Percentiles rank a stretch among this genome's conserved stretches.
Conservation (phyloP, 75 land plant genomes). For the Chamaecyparis obtusa region DNA sequence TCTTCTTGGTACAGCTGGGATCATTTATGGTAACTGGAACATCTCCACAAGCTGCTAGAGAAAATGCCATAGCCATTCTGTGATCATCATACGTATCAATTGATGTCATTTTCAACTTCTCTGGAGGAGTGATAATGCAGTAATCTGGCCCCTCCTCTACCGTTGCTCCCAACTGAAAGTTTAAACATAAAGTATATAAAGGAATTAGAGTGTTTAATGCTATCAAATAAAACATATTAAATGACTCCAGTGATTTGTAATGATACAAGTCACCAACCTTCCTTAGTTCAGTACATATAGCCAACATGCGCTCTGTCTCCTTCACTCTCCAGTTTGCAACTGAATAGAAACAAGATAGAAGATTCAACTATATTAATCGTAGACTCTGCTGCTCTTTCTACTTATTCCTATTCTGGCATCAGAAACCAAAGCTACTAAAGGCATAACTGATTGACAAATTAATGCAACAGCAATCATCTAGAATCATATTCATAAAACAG, state of each 20-base stretch:
- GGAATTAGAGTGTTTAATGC: not conserved
- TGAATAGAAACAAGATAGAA: constrained; percentile 25
- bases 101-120: constrained; percentile 60
- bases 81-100: constrained; percentile 99
- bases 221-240: not conserved
- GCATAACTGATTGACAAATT: not conserved
- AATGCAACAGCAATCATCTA: not conserved
- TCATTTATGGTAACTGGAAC: constrained; percentile 87
- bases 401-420: not conserved
- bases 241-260: not conserved
- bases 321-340: constrained; percentile 99
- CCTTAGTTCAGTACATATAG: constrained; percentile 89
- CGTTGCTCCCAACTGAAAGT: constrained; percentile 78
- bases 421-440: not conserved
- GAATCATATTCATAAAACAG: not conserved
- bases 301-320: constrained; percentile 97
- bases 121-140: constrained; percentile 96
- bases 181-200: not conserved
- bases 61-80: constrained; percentile 99
- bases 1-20: constrained; percentile 93
- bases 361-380: not conserved
- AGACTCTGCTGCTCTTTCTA: not conserved
- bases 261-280: constrained; percentile 48
- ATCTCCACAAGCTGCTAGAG: constrained; percentile 89
- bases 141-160: constrained; percentile 98